phyloP scores from a whole-genome alignment of 192 early-diverging fungal genomes.

The Funneliformis geosporum region DNA sequence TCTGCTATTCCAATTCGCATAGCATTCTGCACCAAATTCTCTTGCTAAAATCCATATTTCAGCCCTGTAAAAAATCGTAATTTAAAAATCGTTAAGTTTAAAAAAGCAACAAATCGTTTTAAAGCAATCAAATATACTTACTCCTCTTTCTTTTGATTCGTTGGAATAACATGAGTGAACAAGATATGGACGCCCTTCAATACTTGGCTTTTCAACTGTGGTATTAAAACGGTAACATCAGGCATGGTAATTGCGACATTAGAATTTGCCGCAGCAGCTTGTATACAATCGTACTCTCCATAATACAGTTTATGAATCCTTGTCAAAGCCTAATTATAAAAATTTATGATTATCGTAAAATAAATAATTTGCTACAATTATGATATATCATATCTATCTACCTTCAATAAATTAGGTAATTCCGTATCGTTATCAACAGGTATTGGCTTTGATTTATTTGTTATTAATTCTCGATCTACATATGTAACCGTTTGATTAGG shows the following conservation, averaged over 20 bases:
- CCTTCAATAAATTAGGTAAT: slow-evolving; percentile 5
- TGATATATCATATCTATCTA: background rate
- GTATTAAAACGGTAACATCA: slow-evolving; percentile 43
- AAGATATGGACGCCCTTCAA: slow-evolving; percentile 69
- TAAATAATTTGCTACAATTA: background rate
- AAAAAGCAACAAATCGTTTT: background rate
- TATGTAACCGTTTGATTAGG: background rate
- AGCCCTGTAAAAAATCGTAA: slow-evolving; percentile 46
- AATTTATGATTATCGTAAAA: background rate
- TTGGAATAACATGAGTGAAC: slow-evolving; percentile 83
- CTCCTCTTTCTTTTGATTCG: slow-evolving; percentile 46
- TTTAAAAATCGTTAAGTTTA: background rate
- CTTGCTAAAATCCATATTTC: slow-evolving; percentile 82
- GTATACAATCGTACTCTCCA: slow-evolving; percentile 39
- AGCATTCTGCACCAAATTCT: slow-evolving; percentile 83
- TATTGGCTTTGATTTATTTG: background rate
- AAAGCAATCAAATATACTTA: background rate
- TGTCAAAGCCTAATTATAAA: slow-evolving; percentile 51
- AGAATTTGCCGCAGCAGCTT: slow-evolving; percentile 4
- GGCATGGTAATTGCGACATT: slow-evolving; percentile 14
- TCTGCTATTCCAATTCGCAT: slow-evolving; percentile 52
- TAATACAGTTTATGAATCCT: slow-evolving; percentile 75
- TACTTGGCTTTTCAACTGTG: slow-evolving; percentile 58
- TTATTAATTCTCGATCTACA: background rate
- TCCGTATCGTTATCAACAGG: slow-evolving; percentile 23